Conservation (phyloP, 495 filamentous ascomycete species). For the Neurospora hispaniola region DNA sequence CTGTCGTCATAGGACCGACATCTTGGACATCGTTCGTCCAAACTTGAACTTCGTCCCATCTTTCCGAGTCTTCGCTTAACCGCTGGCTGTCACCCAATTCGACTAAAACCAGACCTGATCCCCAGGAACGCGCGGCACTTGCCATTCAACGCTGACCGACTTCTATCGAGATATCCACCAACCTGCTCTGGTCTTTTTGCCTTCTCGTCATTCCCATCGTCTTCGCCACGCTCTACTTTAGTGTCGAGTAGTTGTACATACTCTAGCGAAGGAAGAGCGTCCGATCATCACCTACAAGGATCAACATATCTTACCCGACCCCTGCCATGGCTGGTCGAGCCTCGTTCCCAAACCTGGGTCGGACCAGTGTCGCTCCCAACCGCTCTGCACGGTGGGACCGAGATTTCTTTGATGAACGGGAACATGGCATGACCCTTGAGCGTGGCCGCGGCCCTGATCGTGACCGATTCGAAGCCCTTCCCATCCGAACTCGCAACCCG, state of each 20-base stretch:
- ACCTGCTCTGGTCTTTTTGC: background rate
- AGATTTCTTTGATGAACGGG: constrained; percentile 22
- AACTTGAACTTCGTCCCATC: background rate
- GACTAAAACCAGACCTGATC: background rate
- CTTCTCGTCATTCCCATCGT: background rate
- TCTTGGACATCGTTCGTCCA: constrained; percentile 9
- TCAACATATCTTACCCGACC: background rate
- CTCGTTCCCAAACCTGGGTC: constrained; percentile 24
- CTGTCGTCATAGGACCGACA: constrained; percentile 24
- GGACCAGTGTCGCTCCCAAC: constrained; percentile 17
- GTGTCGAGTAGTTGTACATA: background rate
- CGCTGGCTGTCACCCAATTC: background rate
- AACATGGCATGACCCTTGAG: constrained; percentile 13
- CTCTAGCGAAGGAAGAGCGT: background rate
- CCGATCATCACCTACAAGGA: background rate
- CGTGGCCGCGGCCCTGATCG: constrained; percentile 23
- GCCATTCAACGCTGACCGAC: background rate
- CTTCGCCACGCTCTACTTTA: background rate
- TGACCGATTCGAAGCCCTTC: constrained; percentile 19
- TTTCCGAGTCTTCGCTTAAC: background rate
- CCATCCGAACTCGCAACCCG: background rate
- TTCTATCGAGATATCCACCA: background rate
- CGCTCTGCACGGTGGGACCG: constrained; percentile 33
- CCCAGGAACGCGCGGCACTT: background rate
- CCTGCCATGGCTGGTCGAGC: constrained; percentile 21